Conservation (phyloP, 345 rosid species). For the Citrus reticulata region DNA sequence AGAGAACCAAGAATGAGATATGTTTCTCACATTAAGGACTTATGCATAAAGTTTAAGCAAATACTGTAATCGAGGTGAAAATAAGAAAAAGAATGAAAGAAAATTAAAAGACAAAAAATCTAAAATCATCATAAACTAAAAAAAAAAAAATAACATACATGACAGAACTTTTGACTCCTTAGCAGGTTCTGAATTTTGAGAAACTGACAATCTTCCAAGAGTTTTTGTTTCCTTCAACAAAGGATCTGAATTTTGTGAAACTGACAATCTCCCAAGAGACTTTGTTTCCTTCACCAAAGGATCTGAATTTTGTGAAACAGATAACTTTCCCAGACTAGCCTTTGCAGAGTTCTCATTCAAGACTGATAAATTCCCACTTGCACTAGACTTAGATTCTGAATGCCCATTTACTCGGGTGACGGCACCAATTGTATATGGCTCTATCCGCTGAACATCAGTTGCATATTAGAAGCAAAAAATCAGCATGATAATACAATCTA, state of each 20-base stretch:
- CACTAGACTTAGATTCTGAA: slow-evolving; percentile 54
- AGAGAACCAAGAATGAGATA: slow-evolving; percentile 28
- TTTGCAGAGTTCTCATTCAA: slow-evolving; percentile 60
- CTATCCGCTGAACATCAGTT: slow-evolving; percentile 51
- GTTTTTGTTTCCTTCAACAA: slow-evolving; percentile 69
- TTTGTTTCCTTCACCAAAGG: slow-evolving; percentile 62
- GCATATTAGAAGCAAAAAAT: slow-evolving; percentile 8
- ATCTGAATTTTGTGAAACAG: slow-evolving; percentile 47
- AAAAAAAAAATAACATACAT: slow-evolving; percentile 40
- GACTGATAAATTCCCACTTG: slow-evolving; percentile 51
- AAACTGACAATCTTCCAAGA: slow-evolving; percentile 75
- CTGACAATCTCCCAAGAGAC: slow-evolving; percentile 77
- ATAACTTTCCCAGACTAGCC: slow-evolving; percentile 45
- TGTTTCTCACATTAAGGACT: background rate
- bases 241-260: slow-evolving; percentile 52
- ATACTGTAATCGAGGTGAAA: background rate
- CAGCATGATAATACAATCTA: slow-evolving; percentile 7
- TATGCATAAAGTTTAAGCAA: background rate
- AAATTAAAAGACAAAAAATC: slow-evolving; percentile 2
- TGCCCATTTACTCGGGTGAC: slow-evolving; percentile 45
- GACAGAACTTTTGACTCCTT: slow-evolving; percentile 60
- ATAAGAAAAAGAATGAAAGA: background rate
- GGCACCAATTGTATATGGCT: slow-evolving; percentile 62
- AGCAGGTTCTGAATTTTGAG: slow-evolving; percentile 73
- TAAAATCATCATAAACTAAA: slow-evolving; percentile 2